phyloP scores from a whole-genome alignment of 2,329 filamentous ascomycete genomes.

The Sporothrix sp. region DNA sequence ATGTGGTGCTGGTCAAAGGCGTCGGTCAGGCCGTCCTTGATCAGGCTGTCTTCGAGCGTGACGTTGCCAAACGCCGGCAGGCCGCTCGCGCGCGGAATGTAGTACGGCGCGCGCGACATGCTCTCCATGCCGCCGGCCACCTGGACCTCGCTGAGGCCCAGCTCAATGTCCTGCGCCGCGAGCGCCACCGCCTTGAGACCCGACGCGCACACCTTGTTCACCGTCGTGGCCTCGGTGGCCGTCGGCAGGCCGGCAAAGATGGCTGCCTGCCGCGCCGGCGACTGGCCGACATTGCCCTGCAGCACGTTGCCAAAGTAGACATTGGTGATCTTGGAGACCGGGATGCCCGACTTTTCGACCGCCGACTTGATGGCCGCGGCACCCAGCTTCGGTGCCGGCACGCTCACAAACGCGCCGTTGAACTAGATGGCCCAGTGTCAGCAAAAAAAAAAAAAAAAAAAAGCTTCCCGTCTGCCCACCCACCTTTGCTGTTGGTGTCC shows the following conservation, averaged over 20 bases:
- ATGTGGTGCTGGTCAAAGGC: constrained; percentile 97
- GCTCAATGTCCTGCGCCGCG: constrained; percentile 88
- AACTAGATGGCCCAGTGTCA: too few relatives aligned
- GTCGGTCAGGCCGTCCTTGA: constrained; percentile 92
- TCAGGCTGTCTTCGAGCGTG: constrained; percentile 80
- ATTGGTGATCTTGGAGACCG: constrained; percentile 70
- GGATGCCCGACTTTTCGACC: constrained; percentile 74
- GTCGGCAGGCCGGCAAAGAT: constrained; percentile 78
- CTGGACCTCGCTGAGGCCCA: constrained; percentile 79
- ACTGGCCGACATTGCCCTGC: constrained; percentile 73
- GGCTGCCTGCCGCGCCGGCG: constrained; percentile 81
- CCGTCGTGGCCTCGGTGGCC: constrained; percentile 77
- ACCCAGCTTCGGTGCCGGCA: constrained; percentile 80
- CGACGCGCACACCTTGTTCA: constrained; percentile 98
- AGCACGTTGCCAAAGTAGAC: constrained; percentile 98
- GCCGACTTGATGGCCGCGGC: constrained; percentile 88
- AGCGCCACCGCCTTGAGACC: constrained; percentile 86
- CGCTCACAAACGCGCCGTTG: constrained; percentile 79
- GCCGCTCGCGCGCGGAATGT: constrained; percentile 70
- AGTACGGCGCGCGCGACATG: constrained; percentile 92
- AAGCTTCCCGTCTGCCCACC: neutral
- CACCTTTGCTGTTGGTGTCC: constrained; percentile 86
- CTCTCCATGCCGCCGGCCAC: constrained; percentile 96
- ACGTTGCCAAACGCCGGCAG: constrained; percentile 80
- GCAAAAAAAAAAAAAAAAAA: too few relatives aligned